A percentile compares a stretch with the other conserved stretches of the same genome.
Conservation (phyloP, 2,329 filamentous ascomycete genomes). For the Alternaria novae-zelandiae region DNA sequence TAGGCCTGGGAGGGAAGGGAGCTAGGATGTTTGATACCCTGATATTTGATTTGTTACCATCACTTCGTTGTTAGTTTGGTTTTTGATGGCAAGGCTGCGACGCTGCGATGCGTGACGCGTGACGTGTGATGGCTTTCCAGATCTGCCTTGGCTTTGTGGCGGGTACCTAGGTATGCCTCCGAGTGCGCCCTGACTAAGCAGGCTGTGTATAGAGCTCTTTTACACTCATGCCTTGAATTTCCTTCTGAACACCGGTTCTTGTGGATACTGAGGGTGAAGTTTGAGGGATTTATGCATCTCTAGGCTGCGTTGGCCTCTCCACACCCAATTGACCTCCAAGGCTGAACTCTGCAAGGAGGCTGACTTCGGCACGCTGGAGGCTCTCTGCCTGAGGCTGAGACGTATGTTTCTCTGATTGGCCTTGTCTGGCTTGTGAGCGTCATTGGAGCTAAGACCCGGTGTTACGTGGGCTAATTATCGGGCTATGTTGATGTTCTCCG, state of each 20-base stretch:
- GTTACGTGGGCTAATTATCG: not conserved
- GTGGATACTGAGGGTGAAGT: no score
- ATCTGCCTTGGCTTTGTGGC: no score
- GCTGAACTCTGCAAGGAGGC: not conserved
- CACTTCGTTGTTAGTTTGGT: no score
- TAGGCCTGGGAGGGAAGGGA: conserved; percentile 4
- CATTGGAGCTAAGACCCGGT: not conserved
- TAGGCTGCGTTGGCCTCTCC: not conserved
- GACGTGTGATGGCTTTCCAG: no score
- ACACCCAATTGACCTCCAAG: not conserved
- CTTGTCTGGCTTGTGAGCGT: not conserved
- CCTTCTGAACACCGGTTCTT: no score
- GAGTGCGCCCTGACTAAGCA: no score
- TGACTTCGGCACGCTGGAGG: not conserved
- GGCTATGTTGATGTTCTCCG: not conserved
- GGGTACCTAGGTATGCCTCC: no score
- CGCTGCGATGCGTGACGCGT: no score
- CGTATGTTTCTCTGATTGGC: not conserved
- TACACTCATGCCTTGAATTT: no score
- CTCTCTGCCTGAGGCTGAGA: not conserved
- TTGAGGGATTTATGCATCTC: no score
- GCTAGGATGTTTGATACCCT: not conserved
- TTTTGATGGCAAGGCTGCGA: no score
- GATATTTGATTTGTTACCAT: not conserved
- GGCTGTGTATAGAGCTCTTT: no score